Evolutionary conservation across 228 moss, liverwort and hornwort genomes (phyloP), one percentile per base, ranked within the genome.

Genomic region (Sphagnum magellanicum): DNA sequence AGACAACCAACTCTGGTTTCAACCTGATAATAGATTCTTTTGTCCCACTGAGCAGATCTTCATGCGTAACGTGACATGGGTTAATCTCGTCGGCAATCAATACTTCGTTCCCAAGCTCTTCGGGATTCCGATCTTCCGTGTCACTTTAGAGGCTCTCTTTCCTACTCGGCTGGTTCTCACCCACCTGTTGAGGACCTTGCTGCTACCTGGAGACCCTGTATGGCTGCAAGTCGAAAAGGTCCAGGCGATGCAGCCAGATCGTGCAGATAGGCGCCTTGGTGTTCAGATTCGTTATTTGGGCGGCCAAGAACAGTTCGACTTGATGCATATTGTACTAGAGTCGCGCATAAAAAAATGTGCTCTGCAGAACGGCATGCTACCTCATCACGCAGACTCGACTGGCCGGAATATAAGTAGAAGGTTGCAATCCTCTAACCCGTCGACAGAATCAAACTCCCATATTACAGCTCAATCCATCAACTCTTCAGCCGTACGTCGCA

Each of bases 51-150:
- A 79, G 11, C 85, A 86, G 70, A 70, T 68, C 65, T 67, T 64
- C 8, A 77, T 74, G 60, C 12, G 16, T 1, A 8, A 67, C 0
- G 60, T 82, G 17, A 76, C 81, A 5, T 86, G 85, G 85, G 73
- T 86, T 49, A 79, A 82, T 60, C 64, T 82, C 13, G 74, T 76
- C 6, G 85, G 85, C 61, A 81, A 81, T 63, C 75, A 76, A 49
- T 85, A 81, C 61, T 78, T 79, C 66, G 48, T 85, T 57, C 84
- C 84, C 48, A 85, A 85, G 62, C 78, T 85, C 6, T 85, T 85
- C 67, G 76, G 74, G 6, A 53, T 81, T 11, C 63, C 81, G 8
- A 50, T 66, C 10, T 85, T 85, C 52, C 84, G 76, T 4, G 74
- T 76, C 3, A 81, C 74, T 58, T 67, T 85, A 6, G 84, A 81